Base-by-base conservation (phyloP, 2,329 filamentous ascomycete genomes). In the Scedosporium aurantiacum region DNA sequence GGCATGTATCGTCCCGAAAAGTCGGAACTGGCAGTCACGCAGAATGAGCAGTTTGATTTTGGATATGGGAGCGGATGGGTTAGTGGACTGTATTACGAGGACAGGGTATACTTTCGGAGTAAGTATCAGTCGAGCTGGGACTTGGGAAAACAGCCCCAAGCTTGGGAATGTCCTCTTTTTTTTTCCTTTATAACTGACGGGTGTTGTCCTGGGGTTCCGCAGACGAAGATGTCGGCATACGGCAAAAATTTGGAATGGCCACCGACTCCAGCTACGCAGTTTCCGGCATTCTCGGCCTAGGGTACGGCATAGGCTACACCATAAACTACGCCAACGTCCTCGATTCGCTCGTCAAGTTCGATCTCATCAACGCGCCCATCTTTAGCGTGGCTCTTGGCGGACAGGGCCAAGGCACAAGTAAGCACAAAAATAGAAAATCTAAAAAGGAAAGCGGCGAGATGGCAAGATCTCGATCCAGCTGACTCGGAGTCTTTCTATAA, bases 351-450 rank as follows among this genome's bases (percentile, higher is more conserved):
- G 71, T 73, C 28, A 62, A 66, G 10, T 64, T 70, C 28, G 65
- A 67, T 23, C 67, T 71, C 58, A 72, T 75, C 25, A 68, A 67
- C 60, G 72, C 71, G 12, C 72, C 71, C 1, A 70, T 74, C 32
- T 75, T 74, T 61, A 73, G 71, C 55, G 47, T 75, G 16, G 71
- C 69, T 0, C 67, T 75, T 2, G 73, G 72, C 1, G 69, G 69
- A 8, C 69, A 71, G 50, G 69, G 67, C 4, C 67, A 70, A 21
- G 70, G 70, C 4, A 68, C 70, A 21, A 70, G 71, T 70, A 63
- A 64, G 68, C 63, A 58, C 7, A 43, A 28, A n/a, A 58, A 37
- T 12, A 37, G n/a, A 37, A 37, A 37, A 3, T 4, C 32, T 4
- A 37, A 3, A 6, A 37, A 37, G 5, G 25, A 37, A 37, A 37